phyloP scores from a whole-genome alignment of 176 grass and related monocot species.

The Ampelocalamus luodianensis region DNA sequence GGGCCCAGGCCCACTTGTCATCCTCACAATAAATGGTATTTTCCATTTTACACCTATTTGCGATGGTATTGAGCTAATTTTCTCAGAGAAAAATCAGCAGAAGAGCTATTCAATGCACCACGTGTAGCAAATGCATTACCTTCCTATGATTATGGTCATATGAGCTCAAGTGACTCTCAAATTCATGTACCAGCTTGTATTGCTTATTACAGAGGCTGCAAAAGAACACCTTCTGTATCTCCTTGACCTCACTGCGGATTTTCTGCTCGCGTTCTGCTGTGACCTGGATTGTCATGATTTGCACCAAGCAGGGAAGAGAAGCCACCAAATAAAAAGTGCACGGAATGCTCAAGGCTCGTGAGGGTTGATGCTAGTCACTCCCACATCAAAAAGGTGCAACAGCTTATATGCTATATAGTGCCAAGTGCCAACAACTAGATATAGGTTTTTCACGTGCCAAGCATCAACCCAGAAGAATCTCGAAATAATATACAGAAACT shows the following conservation, averaged over 20 bases:
- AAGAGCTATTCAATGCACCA: not conserved
- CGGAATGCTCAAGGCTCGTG: constrained; percentile 50
- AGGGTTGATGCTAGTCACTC: constrained; percentile 54
- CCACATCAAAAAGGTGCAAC: constrained; percentile 29
- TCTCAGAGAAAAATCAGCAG: not conserved
- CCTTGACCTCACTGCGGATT: constrained; percentile 95
- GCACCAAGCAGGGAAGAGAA: constrained; percentile 85
- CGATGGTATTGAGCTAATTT: no score
- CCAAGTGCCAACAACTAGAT: constrained; percentile 42
- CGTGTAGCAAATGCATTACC: constrained; percentile 48
- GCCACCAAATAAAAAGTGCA: constrained; percentile 91
- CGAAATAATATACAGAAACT: constrained; percentile 24
- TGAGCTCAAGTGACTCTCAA: constrained; percentile 93
- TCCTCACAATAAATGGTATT: no score
- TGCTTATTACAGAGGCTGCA: constrained; percentile 94
- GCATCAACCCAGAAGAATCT: constrained; percentile 56
- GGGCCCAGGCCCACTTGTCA: no score
- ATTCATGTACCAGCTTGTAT: constrained; percentile 94
- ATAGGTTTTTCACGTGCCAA: constrained; percentile 45
- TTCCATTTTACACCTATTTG: no score
- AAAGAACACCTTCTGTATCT: constrained; percentile 97
- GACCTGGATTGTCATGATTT: constrained; percentile 98
- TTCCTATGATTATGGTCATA: constrained; percentile 99
- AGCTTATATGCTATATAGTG: constrained; percentile 19
- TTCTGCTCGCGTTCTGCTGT: constrained; percentile 96